Conservation (phyloP, 441 rosid genomes). For the Pelargonium myrrhifolium region DNA sequence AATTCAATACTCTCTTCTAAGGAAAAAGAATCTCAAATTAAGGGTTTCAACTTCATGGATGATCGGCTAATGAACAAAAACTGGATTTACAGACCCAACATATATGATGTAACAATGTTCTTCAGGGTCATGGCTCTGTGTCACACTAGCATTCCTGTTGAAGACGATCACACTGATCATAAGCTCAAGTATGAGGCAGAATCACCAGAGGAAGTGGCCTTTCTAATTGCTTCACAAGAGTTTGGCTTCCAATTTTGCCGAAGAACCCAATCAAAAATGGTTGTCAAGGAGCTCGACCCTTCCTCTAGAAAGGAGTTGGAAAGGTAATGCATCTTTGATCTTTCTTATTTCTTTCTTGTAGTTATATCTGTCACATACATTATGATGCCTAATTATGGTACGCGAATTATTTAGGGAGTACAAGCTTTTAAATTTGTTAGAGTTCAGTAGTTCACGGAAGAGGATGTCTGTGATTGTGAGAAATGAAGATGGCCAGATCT, state of each 20-base stretch:
- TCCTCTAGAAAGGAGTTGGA: slow-evolving; percentile 33
- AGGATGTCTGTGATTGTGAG: slow-evolving; percentile 79
- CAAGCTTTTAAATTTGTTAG: slow-evolving; percentile 66
- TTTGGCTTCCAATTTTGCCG: slow-evolving; percentile 58
- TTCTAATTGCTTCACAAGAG: slow-evolving; percentile 65
- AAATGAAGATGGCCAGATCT: slow-evolving; percentile 52
- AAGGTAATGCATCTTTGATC: slow-evolving; percentile 40
- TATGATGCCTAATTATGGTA: slow-evolving; percentile 12
- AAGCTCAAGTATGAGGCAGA: slow-evolving; percentile 72
- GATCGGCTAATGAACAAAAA: slow-evolving; percentile 45
- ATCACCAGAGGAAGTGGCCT: slow-evolving; percentile 80
- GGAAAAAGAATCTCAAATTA: slow-evolving; percentile 27
- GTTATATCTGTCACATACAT: slow-evolving; percentile 4
- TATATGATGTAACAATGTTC: slow-evolving; percentile 47
- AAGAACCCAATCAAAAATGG: slow-evolving; percentile 62
- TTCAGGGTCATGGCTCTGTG: slow-evolving; percentile 65
- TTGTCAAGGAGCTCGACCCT: slow-evolving; percentile 42
- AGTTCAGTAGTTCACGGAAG: slow-evolving; percentile 68
- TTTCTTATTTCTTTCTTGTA: background rate
- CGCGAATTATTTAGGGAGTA: slow-evolving; percentile 45
- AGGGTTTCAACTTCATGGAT: slow-evolving; percentile 72
- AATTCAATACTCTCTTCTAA: slow-evolving; percentile 14
- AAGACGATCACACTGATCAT: slow-evolving; percentile 39
- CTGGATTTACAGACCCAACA: slow-evolving; percentile 42
- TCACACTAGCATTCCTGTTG: slow-evolving; percentile 66